Base-by-base conservation (phyloP, 148 eudicot genomes). In the Chenopodium album region DNA sequence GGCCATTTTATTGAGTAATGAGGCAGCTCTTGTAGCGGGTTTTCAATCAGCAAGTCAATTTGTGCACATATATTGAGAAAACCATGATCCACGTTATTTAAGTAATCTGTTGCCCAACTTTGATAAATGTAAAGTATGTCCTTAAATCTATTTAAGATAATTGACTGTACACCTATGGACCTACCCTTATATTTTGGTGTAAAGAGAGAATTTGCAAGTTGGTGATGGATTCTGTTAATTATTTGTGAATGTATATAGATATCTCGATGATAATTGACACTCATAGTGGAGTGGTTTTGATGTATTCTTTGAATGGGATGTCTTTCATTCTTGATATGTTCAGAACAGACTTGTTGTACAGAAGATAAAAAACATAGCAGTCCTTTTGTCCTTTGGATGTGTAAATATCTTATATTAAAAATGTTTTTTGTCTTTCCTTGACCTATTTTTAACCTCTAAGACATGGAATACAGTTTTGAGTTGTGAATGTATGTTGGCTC, bases 141-240 rank as follows among this genome's bases (percentile, higher is more conserved):
- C 72, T 32, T 31, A 2, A 13, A 32, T 68, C 32, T 28, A 32
- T 68, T 28, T 32, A 16, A 32, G 72, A 31, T 29, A 68, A 68
- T 14, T 31, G 72, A 31, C 8, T 32, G 44, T 41, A 13, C 2
- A 50, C 14, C 54, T 12, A 50, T 17, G 14, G 32, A 68, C 44
- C 79, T 29, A 14, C n/a, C 37, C 17, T 22, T 78, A n/a, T 1
- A 32, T 32, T 22, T 26, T 23, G 41, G 44, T 62, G 19, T 77
- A 41, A 22, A 76, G 20, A 8, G 79, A 37, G 79, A 71, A 76
- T 17, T 41, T 69, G 12, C 73, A 32, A 34, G 73, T 70, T 70
- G 73, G 73, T 70, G 47, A 37, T 70, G 73, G 5, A 34, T 34
- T 34, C n/a, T 34, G 1, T 34, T 34, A n/a, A 34, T 20, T 20